Conservation (phyloP, 2,329 filamentous ascomycete species). For the Cladosporium sp. region DNA sequence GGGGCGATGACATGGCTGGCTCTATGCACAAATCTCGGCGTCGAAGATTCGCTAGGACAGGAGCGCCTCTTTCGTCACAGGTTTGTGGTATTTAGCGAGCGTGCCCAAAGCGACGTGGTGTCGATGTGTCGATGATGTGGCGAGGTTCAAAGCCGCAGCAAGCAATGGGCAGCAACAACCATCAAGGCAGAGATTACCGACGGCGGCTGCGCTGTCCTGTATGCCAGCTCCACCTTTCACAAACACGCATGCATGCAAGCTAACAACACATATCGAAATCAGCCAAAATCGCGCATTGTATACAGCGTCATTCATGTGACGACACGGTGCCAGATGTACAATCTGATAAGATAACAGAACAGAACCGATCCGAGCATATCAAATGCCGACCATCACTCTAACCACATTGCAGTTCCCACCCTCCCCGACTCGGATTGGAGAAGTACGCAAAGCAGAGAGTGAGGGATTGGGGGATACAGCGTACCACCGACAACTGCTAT, state of each 20-base stretch:
- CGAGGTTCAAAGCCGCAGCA: neutral
- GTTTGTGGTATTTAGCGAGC: too few species aligned
- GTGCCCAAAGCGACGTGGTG: neutral
- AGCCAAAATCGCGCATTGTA: neutral
- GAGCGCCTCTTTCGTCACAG: too few species aligned
- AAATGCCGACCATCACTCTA: too few species aligned
- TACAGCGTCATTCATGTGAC: neutral
- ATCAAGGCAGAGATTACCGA: neutral
- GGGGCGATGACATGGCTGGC: slow-evolving; percentile 1
- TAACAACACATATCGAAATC: neutral
- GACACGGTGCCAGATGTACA: neutral
- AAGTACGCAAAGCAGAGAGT: too few species aligned
- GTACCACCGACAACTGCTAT: too few species aligned
- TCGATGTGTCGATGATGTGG: neutral
- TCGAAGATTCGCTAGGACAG: neutral
- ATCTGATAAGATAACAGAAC: neutral
- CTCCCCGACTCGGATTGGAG: too few species aligned
- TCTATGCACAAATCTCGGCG: neutral
- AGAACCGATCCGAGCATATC: neutral
- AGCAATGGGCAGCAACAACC: neutral
- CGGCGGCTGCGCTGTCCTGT: neutral
- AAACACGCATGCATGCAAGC: neutral
- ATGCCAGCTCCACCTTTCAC: neutral
- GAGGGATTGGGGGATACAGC: too few species aligned
- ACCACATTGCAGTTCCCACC: too few species aligned